A percentile compares a stretch with the other conserved stretches of the same genome.
Conservation (phyloP, 1,284 basidiomycete genomes). For the Bjerkandera adusta region DNA sequence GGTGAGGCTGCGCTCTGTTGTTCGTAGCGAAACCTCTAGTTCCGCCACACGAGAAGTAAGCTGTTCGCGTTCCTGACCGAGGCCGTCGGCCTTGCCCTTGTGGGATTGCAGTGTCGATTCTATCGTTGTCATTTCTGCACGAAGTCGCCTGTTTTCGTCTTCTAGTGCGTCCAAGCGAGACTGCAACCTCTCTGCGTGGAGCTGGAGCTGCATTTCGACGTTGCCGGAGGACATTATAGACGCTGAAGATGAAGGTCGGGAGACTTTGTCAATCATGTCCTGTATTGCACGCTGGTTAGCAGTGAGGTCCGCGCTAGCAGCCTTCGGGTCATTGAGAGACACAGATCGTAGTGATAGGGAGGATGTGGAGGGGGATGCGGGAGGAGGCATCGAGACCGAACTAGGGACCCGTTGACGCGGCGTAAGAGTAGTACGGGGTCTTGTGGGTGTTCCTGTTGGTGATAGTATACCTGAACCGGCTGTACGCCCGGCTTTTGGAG, state of each 20-base stretch:
- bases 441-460: conserved; percentile 41
- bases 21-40: conserved; percentile 48
- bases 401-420: conserved; percentile 68
- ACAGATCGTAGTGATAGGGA: conserved; percentile 27
- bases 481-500: conserved; percentile 53
- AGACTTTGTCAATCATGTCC: conserved; percentile 47
- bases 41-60: conserved; percentile 39
- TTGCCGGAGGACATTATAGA: conserved; percentile 22
- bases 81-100: conserved; percentile 22
- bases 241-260: conserved; percentile 29
- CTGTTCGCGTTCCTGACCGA: conserved; percentile 49
- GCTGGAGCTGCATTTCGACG: conserved; percentile 26
- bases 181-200: conserved; percentile 42
- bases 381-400: conserved; percentile 75
- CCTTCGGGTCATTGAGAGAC: conserved; percentile 33
- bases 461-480: conserved; percentile 38
- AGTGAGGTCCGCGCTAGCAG: conserved; percentile 32
- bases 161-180: conserved; percentile 54
- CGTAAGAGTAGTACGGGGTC: conserved; percentile 48
- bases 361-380: conserved; percentile 54
- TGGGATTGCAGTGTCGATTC: conserved; percentile 21
- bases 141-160: conserved; percentile 42
- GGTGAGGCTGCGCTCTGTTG: conserved; percentile 42
- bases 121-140: conserved; percentile 26
- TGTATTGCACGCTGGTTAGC: conserved; percentile 39